A percentile compares a stretch with the other conserved stretches of the same genome.
These are phyloP conservation scores for Monilinia vaccinii-corymbosi DNA, from an alignment of 2,329 filamentous ascomycete genomes.

Conservation along the genomic window DNA sequence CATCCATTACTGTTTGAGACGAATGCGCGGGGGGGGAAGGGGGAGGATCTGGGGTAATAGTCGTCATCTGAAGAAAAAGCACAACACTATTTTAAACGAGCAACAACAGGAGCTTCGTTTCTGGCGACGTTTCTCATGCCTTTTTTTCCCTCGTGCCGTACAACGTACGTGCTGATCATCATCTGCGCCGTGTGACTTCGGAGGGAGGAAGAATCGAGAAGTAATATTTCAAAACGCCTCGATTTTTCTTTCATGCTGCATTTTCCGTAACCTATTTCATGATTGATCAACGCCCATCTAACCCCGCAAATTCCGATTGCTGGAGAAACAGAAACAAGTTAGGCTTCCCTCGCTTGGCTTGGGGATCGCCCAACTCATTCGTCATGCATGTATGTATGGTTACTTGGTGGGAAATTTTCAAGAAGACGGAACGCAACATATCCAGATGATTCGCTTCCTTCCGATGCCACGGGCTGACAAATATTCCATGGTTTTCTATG, in stretches of 20 bases:
- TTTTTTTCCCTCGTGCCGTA: background rate
- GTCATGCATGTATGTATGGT: too few species aligned
- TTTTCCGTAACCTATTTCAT: background rate
- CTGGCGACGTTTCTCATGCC: background rate
- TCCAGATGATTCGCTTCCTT: background rate
- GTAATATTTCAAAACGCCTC: background rate
- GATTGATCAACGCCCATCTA: background rate
- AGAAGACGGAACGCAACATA: background rate
- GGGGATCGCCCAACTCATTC: background rate
- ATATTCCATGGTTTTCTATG: too few species aligned
- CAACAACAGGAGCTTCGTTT: background rate
- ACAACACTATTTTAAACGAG: background rate
- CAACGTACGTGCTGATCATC: background rate
- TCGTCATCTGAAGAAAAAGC: background rate
- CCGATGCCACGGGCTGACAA: background rate
- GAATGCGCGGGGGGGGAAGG: too few species aligned
- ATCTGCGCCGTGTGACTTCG: background rate
- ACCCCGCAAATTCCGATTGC: background rate
- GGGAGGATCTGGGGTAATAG: slow-evolving; percentile 4
- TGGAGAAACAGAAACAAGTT: background rate
- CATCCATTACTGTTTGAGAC: background rate
- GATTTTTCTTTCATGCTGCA: too few species aligned
- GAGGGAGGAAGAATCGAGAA: background rate
- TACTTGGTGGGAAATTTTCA: background rate
- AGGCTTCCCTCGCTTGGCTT: background rate